phyloP scores from a whole-genome alignment of 768 basidiomycete species.

The Pleurotus tuber-regium region DNA sequence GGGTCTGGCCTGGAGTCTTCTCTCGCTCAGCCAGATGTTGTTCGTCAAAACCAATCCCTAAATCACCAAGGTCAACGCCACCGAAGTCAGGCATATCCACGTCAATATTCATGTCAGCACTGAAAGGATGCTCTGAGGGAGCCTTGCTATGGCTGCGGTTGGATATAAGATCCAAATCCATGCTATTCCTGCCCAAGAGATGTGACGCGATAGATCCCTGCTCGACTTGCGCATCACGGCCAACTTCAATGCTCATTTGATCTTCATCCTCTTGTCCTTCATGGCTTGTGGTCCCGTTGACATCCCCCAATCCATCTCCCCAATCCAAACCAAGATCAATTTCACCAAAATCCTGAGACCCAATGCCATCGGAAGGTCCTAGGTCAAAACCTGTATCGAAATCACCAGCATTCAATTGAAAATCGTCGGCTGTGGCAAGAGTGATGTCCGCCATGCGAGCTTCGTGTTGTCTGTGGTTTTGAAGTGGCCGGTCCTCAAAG shows the following conservation, averaged over 20 bases:
- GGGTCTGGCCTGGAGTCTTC: conserved; percentile 58
- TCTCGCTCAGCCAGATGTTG: conserved; percentile 41
- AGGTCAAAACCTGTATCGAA: conserved; percentile 61
- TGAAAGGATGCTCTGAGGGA: conserved; percentile 65
- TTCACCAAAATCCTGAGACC: conserved; percentile 76
- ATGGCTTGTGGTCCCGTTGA: conserved; percentile 16
- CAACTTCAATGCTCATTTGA: conserved; percentile 58
- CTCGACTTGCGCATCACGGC: conserved; percentile 61
- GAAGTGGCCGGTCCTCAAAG: conserved; percentile 66
- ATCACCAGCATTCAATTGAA: conserved; percentile 64
- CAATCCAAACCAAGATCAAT: conserved; percentile 78
- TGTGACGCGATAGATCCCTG: conserved; percentile 63
- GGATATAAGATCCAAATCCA: conserved; percentile 65
- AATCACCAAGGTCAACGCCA: conserved; percentile 62
- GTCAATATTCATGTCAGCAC: conserved; percentile 46
- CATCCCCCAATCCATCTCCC: conserved; percentile 52
- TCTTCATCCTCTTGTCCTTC: conserved; percentile 43
- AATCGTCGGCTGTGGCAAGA: conserved; percentile 73
- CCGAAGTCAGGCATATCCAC: conserved; percentile 46
- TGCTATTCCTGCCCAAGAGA: conserved; percentile 45
- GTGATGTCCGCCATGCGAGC: conserved; percentile 89
- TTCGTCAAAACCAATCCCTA: conserved; percentile 68
- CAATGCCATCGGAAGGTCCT: conserved; percentile 78
- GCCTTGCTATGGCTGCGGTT: conserved; percentile 57
- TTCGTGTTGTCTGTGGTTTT: conserved; percentile 73